Evolutionary conservation across 129 eudicot genomes (phyloP).

Genomic region (sunflower (Helianthus annuus)): DNA sequence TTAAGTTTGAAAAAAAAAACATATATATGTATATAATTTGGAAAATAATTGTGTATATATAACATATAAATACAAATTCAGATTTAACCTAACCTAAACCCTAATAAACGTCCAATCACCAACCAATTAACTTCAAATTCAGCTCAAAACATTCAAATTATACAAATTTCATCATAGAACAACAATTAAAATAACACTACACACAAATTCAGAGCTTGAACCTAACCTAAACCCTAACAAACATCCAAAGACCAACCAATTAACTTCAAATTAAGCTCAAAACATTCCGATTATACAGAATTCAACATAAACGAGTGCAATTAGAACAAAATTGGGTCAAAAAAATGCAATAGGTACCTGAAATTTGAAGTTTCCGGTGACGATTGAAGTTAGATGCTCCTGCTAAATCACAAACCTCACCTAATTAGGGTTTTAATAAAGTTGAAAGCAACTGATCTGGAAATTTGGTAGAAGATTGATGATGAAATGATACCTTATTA

Average conservation of each 20-base stretch:
- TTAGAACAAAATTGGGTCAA: neutral
- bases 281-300: neutral
- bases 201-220: no score
- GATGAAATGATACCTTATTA: neutral
- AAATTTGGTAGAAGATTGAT: neutral
- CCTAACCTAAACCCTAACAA: neutral
- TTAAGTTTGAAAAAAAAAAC: no score
- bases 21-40: no score
- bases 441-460: neutral
- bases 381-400: conserved; percentile 19
- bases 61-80: no score
- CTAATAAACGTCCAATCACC: neutral
- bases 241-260: neutral
- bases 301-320: no score
- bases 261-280: conserved; percentile 19
- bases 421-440: conserved; percentile 14
- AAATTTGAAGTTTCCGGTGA: conserved; percentile 13
- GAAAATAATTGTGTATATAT: no score
- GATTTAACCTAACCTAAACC: no score
- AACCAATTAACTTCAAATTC: conserved; percentile 12
- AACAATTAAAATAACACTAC: no score
- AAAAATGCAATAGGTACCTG: conserved; percentile 16
- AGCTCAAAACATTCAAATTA: conserved; percentile 19
- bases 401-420: conserved; percentile 10
- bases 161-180: neutral